Conservation (phyloP, 768 basidiomycete species). For the Boletus sp. region DNA sequence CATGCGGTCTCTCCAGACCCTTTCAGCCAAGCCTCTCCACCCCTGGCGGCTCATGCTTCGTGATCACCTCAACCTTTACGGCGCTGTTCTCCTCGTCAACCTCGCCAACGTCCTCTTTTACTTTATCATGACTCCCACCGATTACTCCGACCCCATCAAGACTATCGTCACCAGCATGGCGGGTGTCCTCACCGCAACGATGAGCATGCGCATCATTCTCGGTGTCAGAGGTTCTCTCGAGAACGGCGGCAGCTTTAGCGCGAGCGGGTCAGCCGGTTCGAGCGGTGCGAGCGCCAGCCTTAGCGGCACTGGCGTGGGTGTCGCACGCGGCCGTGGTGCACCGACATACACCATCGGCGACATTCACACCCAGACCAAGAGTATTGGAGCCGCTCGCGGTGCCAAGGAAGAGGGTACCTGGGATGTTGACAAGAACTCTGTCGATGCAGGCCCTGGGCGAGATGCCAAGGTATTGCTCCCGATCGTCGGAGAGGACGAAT, state of each 20-base stretch:
- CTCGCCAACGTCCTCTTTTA: slow-evolving; percentile 82
- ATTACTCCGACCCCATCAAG: slow-evolving; percentile 60
- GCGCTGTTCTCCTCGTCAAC: slow-evolving; percentile 76
- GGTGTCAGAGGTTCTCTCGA: slow-evolving; percentile 73
- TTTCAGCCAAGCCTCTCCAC: slow-evolving; percentile 46
- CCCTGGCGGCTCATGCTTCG: slow-evolving; percentile 89
- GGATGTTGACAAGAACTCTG: slow-evolving; percentile 40
- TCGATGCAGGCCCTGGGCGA: slow-evolving; percentile 32
- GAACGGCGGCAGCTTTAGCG: slow-evolving; percentile 66
- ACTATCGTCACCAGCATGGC: slow-evolving; percentile 86
- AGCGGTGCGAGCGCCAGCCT: slow-evolving; percentile 50
- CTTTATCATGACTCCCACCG: slow-evolving; percentile 75
- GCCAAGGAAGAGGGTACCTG: slow-evolving; percentile 39
- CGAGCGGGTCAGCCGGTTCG: slow-evolving; percentile 41
- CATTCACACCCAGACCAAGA: slow-evolving; percentile 51
- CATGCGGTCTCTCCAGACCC: slow-evolving; percentile 22
- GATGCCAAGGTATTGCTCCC: slow-evolving; percentile 36
- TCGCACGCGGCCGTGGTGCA: slow-evolving; percentile 27
- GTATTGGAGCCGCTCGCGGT: slow-evolving; percentile 40
- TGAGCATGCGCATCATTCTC: slow-evolving; percentile 85
- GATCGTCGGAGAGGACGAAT: slow-evolving; percentile 31
- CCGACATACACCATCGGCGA: slow-evolving; percentile 43
- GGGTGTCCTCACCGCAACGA: slow-evolving; percentile 81
- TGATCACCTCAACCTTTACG: slow-evolving; percentile 84
- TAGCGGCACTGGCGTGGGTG: slow-evolving; percentile 15